phyloP scores from a whole-genome alignment of 228 moss, liverwort and hornwort species.

The Sphagnum fallax region DNA sequence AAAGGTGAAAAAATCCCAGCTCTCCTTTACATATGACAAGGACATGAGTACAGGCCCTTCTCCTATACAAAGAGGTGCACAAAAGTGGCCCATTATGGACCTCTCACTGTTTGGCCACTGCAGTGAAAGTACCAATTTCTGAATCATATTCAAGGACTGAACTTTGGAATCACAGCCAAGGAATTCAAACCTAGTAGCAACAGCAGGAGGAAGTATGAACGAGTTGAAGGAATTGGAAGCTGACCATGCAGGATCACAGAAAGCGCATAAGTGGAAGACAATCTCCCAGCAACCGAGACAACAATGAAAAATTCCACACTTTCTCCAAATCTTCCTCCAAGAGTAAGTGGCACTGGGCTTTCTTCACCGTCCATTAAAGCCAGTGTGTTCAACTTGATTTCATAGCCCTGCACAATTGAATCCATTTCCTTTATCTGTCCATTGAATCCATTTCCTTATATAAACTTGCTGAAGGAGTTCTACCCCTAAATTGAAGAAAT shows the following conservation, averaged over 20 bases:
- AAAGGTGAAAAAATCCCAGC: too few species aligned
- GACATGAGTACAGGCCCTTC: too few species aligned
- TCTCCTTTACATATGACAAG: too few species aligned
- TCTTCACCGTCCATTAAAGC: not conserved
- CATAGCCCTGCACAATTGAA: not conserved
- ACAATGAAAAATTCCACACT: not conserved
- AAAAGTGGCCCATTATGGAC: too few species aligned
- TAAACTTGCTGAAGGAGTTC: too few species aligned
- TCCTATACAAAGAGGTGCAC: too few species aligned
- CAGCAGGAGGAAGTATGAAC: not conserved
- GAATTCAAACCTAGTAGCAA: not conserved
- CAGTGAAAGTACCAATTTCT: not conserved
- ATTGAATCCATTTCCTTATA: too few species aligned
- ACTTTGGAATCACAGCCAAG: not conserved
- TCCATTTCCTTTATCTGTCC: too few species aligned
- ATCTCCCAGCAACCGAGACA: not conserved
- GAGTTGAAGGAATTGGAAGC: not conserved
- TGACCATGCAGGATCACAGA: not conserved
- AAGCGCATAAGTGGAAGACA: not conserved
- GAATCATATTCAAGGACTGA: not conserved
- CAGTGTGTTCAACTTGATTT: not conserved
- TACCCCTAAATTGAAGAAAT: too few species aligned
- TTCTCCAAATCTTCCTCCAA: constrained; percentile 1
- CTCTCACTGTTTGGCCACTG: too few species aligned
- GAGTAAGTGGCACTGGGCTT: not conserved